A percentile compares a stretch with the other conserved stretches of the same genome.
phyloP scores from a whole-genome alignment of 2,329 filamentous ascomycete genomes.

The Phoma herbarum region DNA sequence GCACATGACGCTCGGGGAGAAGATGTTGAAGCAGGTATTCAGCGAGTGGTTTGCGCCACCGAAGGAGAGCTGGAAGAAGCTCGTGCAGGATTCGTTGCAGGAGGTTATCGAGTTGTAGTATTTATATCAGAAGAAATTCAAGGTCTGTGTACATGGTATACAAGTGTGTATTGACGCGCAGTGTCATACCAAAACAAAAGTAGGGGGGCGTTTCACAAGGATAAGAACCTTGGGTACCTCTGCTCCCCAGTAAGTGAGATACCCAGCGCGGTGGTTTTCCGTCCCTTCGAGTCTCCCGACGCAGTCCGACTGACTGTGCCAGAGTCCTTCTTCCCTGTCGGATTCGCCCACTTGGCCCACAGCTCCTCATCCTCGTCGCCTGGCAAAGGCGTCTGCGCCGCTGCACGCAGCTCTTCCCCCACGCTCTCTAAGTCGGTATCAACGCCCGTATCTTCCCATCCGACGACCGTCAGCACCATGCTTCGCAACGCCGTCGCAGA shows the following conservation, averaged over 20 bases:
- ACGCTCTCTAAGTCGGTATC: not conserved
- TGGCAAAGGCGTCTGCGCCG: not conserved
- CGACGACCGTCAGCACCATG: not conserved
- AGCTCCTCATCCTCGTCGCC: not conserved
- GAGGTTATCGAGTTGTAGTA: slow-evolving; percentile 41
- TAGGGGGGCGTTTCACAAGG: not conserved
- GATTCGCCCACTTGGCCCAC: not conserved
- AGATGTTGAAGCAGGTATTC: slow-evolving; percentile 73
- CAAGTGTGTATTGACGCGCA: not conserved
- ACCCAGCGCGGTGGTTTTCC: no score
- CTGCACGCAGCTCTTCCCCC: not conserved
- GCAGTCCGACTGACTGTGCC: not conserved
- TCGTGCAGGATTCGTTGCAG: slow-evolving; percentile 20
- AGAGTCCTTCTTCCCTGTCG: not conserved
- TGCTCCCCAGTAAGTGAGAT: not conserved
- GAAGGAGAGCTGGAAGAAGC: slow-evolving; percentile 24
- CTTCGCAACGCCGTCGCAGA: not conserved
- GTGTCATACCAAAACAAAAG: not conserved
- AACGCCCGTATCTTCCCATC: not conserved
- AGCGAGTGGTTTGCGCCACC: slow-evolving; percentile 68
- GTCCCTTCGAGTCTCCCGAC: not conserved
- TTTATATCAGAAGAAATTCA: no score
- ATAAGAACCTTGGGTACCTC: not conserved
- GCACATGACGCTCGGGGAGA: slow-evolving; percentile 82
- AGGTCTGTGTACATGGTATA: not conserved